Base-by-base conservation (phyloP, 2,329 filamentous ascomycete species). In the Botrytis hyacinthi region DNA sequence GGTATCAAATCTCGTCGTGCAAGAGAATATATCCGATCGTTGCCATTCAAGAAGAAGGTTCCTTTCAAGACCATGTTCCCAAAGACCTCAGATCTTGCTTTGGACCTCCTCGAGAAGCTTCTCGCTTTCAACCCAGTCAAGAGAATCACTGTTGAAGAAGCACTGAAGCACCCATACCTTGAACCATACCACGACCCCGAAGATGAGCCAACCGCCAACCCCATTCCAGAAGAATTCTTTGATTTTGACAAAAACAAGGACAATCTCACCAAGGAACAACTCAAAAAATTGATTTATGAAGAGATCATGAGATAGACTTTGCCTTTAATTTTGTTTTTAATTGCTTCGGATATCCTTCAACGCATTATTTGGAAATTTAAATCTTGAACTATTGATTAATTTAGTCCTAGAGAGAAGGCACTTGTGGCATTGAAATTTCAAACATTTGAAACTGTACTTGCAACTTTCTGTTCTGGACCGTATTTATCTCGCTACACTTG, bases 221-320 rank as follows among this genome's bases (percentile, higher is more conserved):
- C 96, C 35, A 99, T 99, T 80, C 96, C 96, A 35, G 95, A 98
- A 83, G 95, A 97, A 83, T 99, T 99, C 87, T 99, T 99, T 83
- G 96, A 99, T 84, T 99, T 99, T 83, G 96, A 99, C 85, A 98
- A 98, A 89, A 97, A 98, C 88, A 99, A 99, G 90, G 96, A 99
- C 83, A 96, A 92, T 80, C 85, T 99, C 81, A 98, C 93, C 87
- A 99, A 99, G 86, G 96, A 99, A 85, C 94, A 99, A 85, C 85
- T 99, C 83, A 98, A 98, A 87, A 89, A 96, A 81, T 87, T 99
- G 82, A 99, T 99, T 84, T 99, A 95, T 85, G 91, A 98, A 83
- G 96, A 99, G 86, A 98, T 98, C 80, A 98, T 82, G 81, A 74
- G 81, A 77, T 82, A 81, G 60, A 72, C 37, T 54, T 57, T 54